Base-by-base conservation (phyloP, 768 basidiomycete species). In the Leucosporidium yakuticum region DNA sequence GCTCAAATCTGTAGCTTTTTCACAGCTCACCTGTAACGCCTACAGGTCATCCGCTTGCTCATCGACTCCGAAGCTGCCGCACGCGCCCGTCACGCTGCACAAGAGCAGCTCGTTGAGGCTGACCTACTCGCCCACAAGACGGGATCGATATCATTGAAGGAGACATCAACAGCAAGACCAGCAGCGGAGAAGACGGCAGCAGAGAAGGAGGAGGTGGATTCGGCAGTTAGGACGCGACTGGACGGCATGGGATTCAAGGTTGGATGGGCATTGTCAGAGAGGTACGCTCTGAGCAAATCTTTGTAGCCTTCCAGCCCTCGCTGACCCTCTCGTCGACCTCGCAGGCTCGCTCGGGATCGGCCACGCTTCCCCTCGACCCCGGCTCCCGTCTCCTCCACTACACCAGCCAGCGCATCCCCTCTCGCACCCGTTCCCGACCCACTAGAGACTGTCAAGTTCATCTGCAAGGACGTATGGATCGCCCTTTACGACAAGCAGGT, bases 401-500 rank as follows among this genome's bases (percentile, higher is more conserved):
- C 54, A 19, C 21, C 60, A 48, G 23, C 60, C 60, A 36, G 34
- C 59, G 34, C 60, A 14, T 58, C 50, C 9, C 48, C 23, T 4
- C 48, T 36, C 32, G 25, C 51, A 4, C 36, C 67, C 7, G 9
- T 25, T 2, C 55, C 65, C 49, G 74, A 76, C 47, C 9, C 65
- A 1, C 68, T 76, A 49, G 75, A 76, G 29, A 29, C 66, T 47
- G 67, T 76, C 72, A 76, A 76, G 59, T 76, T 74, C 55, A 21
- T 76, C 29, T 76, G 72, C 69, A 68, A 75, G 60, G 70, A 73
- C 55, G 53, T 76, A 8, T 76, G 75, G 75, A 64, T 51, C 19
- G n/a, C 65, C 7, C 55, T 75, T 19, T 76, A 67, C 57, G 75
- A 74, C 64, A 75, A 76, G 57, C 74, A 74, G 60, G 67, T 76